Percentiles rank a stretch among this genome's conserved stretches.
Conservation (phyloP, 192 early-diverging fungal genomes). For the Backusella tuberculispora region DNA sequence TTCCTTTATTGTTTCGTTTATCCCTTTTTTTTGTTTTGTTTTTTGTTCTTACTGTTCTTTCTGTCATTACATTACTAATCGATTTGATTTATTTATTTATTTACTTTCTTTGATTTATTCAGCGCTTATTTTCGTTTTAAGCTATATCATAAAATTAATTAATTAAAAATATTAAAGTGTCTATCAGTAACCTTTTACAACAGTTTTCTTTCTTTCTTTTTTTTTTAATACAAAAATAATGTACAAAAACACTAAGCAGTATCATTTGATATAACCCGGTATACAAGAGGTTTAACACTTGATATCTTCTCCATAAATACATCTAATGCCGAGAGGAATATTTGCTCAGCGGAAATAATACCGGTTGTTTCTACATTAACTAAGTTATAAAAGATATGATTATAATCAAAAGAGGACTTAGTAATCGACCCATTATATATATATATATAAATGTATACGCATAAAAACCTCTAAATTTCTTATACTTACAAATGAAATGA, state of each 20-base stretch:
- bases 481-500: conserved; percentile 93
- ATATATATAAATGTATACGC: background rate
- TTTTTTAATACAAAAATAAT: background rate
- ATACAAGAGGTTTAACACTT: conserved; percentile 34
- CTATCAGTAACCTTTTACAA: no score
- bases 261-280: conserved; percentile 31
- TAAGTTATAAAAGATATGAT: conserved; percentile 26
- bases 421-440: background rate
- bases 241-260: background rate
- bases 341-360: conserved; percentile 70
- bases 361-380: conserved; percentile 89
- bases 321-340: conserved; percentile 77
- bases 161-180: no score
- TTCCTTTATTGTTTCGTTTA: background rate
- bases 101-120: no score
- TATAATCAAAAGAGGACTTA: background rate
- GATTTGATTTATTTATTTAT: background rate
- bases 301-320: conserved; percentile 83
- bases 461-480: no score
- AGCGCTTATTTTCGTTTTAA: no score
- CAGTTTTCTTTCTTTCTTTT: background rate
- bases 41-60: background rate
- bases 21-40: background rate
- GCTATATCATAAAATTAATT: no score
- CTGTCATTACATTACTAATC: background rate